Base-by-base conservation (phyloP, 257 asterid genomes). In the Scutellaria minor region DNA sequence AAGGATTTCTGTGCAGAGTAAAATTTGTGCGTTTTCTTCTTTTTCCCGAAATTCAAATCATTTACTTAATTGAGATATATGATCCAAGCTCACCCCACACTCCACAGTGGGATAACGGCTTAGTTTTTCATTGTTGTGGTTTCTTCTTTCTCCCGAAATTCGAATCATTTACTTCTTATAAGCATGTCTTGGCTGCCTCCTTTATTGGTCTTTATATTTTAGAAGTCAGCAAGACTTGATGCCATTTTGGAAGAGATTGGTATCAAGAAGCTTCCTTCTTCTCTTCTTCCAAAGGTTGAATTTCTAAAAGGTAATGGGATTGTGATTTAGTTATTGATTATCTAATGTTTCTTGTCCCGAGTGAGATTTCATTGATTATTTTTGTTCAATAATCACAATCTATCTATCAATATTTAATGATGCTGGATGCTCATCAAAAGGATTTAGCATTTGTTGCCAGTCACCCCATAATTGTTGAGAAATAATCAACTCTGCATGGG, bases 161-260 rank as follows among this genome's bases (percentile, higher is more conserved):
- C 45, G 50, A 73, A 74, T 70, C 20, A 24, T 58, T 59, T 72
- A 52, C 37, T 31, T 76, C 55, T 24, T n/a, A 41, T 52, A 22
- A 66, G 60, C 71, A 65, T 75, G 69, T 56, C 60, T 42, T 66
- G 58, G 78, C 39, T 62, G 69, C 63, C 58, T 51, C 27, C 6
- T 51, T 42, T 54, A 27, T 68, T 78, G 52, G 11, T 76, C 68
- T 57, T 39, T 63, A 9, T 55, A 31, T 53, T 44, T 64, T 71
- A 64, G 37, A 40, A 68, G 56, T 50, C 70, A 37, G 71, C 57
- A 20, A 66, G 80, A 66, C 65, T 55, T 10, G 20, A 18, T 79
- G 68, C 57, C 64, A 73, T 69, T 54, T 57, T 54, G 65, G 70
- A 68, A 65, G 80, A 66, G 74, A 68, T 63, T 55, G 60, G 37